phyloP scores from a whole-genome alignment of 768 basidiomycete species.

The Ephemerocybe angulata region DNA sequence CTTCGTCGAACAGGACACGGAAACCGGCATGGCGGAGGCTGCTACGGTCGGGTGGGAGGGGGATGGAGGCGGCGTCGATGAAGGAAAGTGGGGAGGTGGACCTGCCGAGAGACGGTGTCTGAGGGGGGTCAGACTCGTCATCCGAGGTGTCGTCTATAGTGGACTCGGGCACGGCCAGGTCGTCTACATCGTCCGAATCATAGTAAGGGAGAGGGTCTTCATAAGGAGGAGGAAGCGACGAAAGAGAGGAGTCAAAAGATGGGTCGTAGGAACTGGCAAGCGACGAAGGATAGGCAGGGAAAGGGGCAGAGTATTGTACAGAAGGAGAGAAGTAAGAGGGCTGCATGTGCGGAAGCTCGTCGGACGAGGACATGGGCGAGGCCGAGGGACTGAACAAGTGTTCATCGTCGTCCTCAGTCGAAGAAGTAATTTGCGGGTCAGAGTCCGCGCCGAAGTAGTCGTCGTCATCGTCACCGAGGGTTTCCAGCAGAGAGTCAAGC shows the following conservation, averaged over 20 bases:
- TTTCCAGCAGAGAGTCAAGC: constrained; percentile 79
- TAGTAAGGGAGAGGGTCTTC: constrained; percentile 63
- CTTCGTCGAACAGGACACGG: constrained; percentile 60
- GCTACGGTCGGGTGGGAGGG: constrained; percentile 49
- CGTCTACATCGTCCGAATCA: constrained; percentile 61
- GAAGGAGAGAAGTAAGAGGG: constrained; percentile 42
- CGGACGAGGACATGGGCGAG: constrained; percentile 75
- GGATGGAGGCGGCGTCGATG: constrained; percentile 46
- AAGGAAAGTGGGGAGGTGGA: constrained; percentile 56
- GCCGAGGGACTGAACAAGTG: constrained; percentile 55
- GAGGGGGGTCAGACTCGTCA: constrained; percentile 74
- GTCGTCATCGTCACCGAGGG: constrained; percentile 67
- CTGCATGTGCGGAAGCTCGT: constrained; percentile 51
- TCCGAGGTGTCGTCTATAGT: constrained; percentile 83
- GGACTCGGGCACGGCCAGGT: constrained; percentile 69
- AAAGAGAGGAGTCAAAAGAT: constrained; percentile 29
- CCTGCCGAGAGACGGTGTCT: constrained; percentile 57
- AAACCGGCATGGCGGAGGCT: constrained; percentile 44
- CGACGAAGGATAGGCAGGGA: constrained; percentile 58
- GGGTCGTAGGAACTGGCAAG: constrained; percentile 21
- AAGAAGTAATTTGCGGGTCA: constrained; percentile 30
- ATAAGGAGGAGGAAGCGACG: constrained; percentile 41
- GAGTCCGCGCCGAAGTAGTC: constrained; percentile 46
- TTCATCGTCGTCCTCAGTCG: constrained; percentile 62
- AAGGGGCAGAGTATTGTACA: constrained; percentile 48